Conservation (phyloP, 805 yeast species). For the Saccharomyces cerevisiae region DNA sequence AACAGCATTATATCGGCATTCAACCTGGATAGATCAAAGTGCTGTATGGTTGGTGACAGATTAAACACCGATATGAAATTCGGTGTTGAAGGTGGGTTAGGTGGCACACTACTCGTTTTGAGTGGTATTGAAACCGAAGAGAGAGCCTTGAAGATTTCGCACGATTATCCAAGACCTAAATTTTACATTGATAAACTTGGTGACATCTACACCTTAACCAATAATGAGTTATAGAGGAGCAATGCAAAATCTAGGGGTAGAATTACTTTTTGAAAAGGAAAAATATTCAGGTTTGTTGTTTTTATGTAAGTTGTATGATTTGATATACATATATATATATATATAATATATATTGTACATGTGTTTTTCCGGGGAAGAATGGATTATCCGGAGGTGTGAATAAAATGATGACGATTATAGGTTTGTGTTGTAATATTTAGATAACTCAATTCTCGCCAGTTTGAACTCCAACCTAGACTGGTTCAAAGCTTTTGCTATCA, state of each 20-base stretch:
- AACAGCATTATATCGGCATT: conserved; percentile 70
- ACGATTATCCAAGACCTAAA: conserved; percentile 44
- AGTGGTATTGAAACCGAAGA: conserved; percentile 85
- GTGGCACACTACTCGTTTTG: conserved; percentile 74
- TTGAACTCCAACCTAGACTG: conserved; percentile 42
- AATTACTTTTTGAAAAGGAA: neutral
- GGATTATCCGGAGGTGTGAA: neutral
- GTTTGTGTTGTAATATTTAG: conserved; percentile 38
- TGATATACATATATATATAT: neutral
- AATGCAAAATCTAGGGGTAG: neutral
- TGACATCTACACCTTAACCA: conserved; percentile 52
- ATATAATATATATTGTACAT: neutral
- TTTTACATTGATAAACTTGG: conserved; percentile 67
- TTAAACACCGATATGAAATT: conserved; percentile 91
- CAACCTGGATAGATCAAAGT: conserved; percentile 45
- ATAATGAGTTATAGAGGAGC: neutral
- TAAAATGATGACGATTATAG: conserved; percentile 7
- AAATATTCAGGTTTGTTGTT: neutral
- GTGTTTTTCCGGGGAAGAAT: too few species aligned
- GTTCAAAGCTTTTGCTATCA: conserved; percentile 39
- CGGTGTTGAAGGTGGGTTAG: conserved; percentile 77
- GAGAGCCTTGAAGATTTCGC: conserved; percentile 36
- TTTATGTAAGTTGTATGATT: neutral
- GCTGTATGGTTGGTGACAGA: conserved; percentile 93
- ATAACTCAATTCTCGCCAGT: conserved; percentile 39